Evolutionary conservation across 495 filamentous ascomycete genomes (phyloP).

Genomic region (Paragyromitra xinjiangensis): DNA sequence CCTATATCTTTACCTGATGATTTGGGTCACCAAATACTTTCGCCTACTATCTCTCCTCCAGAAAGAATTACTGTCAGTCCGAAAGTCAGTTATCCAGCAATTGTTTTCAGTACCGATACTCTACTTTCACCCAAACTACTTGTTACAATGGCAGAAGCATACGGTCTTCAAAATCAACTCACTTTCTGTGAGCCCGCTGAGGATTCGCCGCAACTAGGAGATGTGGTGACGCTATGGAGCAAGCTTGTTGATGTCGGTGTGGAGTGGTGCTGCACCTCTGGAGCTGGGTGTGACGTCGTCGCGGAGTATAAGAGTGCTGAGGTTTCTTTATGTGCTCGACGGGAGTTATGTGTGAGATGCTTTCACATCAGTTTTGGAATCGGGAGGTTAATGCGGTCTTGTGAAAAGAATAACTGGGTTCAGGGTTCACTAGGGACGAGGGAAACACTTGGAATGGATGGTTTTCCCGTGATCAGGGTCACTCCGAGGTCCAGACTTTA

Average conservation of each 20-base stretch:
- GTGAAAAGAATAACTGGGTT: neutral
- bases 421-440: slow-evolving; percentile 10
- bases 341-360: slow-evolving; percentile 16
- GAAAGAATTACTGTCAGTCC: neutral
- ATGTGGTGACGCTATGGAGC: slow-evolving; percentile 2
- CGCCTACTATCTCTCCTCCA: neutral
- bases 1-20: neutral
- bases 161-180: neutral
- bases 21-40: neutral
- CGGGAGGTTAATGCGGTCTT: slow-evolving; percentile 11
- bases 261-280: slow-evolving; percentile 19
- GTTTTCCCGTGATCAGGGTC: neutral
- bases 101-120: neutral
- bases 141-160: slow-evolving; percentile 2
- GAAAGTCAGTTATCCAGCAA: neutral
- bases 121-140: neutral
- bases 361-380: slow-evolving; percentile 24
- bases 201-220: neutral
- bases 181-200: neutral
- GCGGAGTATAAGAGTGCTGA: slow-evolving; percentile 4
- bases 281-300: neutral
- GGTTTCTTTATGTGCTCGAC: neutral
- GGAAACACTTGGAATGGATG: neutral
- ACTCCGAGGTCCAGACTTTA: neutral
- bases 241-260: slow-evolving; percentile 13